phyloP scores from a whole-genome alignment of 2,329 filamentous ascomycete genomes.

The Aspergillus tanneri region DNA sequence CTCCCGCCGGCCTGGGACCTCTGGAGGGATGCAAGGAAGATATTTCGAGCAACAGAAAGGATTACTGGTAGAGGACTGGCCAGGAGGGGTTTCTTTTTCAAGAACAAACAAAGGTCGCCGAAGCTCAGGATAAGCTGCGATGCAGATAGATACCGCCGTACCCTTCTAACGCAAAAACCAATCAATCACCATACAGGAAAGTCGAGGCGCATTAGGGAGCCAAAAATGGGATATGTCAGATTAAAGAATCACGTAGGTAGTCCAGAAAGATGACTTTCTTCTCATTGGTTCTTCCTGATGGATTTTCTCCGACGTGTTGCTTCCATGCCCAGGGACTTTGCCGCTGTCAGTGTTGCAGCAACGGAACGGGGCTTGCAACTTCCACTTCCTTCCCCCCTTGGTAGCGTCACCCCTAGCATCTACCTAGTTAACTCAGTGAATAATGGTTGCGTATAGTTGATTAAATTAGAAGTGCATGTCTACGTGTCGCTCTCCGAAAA shows the following conservation, averaged over 20 bases:
- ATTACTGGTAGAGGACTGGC: conserved; percentile 2
- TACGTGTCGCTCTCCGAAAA: too few relatives aligned
- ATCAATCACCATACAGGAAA: neutral
- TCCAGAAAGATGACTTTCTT: too few relatives aligned
- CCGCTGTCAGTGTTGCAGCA: conserved; percentile 10
- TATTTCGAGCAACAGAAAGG: neutral
- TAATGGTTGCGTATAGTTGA: neutral
- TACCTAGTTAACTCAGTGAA: too few relatives aligned
- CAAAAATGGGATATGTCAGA: neutral
- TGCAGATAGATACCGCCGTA: conserved; percentile 7
- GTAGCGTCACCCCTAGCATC: neutral
- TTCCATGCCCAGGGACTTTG: conserved; percentile 7
- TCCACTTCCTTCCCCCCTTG: neutral
- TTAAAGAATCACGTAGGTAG: neutral
- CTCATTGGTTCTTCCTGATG: conserved; percentile 4
- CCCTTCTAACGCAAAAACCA: conserved; percentile 2
- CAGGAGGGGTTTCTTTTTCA: neutral
- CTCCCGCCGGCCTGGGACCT: neutral
- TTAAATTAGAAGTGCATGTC: too few relatives aligned
- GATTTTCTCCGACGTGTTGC: conserved; percentile 15
- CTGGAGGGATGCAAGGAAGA: neutral
- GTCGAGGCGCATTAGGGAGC: neutral
- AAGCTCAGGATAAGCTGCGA: conserved; percentile 6
- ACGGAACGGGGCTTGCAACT: neutral
- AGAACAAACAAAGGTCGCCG: conserved; percentile 6